These are phyloP conservation scores for Millerago galiae DNA, from an alignment of 805 yeast species.

Conservation along the genomic window DNA sequence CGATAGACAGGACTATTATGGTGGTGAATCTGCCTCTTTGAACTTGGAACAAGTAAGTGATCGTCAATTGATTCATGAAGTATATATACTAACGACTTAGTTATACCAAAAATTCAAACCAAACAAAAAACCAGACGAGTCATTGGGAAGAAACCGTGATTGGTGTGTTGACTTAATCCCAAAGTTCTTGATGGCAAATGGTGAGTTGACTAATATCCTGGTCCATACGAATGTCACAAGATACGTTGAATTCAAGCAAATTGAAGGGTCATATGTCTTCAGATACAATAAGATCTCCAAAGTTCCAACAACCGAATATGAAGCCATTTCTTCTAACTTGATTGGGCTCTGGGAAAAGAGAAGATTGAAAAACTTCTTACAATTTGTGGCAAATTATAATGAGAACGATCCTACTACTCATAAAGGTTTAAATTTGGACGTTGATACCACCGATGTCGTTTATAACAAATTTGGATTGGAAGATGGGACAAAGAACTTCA, in stretches of 20 bases:
- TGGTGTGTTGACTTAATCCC: conserved; percentile 98
- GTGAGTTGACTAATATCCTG: conserved; percentile 91
- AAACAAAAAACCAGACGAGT: conserved; percentile 51
- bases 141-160: conserved; percentile 87
- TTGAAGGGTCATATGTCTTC: conserved; percentile 92
- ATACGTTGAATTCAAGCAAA: conserved; percentile 93
- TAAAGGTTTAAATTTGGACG: conserved; percentile 79
- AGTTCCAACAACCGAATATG: conserved; percentile 88
- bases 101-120: conserved; percentile 86
- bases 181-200: conserved; percentile 94
- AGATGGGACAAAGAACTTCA: conserved; percentile 88
- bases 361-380: conserved; percentile 87
- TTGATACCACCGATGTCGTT: conserved; percentile 85
- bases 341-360: conserved; percentile 97
- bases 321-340: conserved; percentile 84
- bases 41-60: conserved; percentile 47
- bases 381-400: conserved; percentile 75
- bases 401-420: conserved; percentile 79
- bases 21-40: conserved; percentile 84
- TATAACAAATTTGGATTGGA: conserved; percentile 87
- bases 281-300: conserved; percentile 81
- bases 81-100: conserved; percentile 25
- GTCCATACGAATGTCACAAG: conserved; percentile 95
- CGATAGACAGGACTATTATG: conserved; percentile 94
- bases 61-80: no score